phyloP scores from a whole-genome alignment of 805 yeast genomes.

The Wickerhamiella dianesei region DNA sequence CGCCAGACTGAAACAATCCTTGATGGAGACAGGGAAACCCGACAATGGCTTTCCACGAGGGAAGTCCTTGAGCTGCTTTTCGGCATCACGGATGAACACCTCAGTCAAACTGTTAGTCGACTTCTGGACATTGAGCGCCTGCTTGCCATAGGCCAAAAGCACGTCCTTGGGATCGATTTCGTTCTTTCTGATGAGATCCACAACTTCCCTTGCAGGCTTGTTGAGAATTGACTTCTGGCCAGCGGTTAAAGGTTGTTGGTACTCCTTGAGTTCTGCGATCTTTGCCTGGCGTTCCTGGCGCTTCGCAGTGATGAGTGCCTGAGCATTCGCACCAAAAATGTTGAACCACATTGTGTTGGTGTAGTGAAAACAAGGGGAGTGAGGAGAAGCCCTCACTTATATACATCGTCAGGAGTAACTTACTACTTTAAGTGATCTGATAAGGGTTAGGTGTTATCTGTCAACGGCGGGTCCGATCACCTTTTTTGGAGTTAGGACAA shows the following conservation, averaged over 20 bases:
- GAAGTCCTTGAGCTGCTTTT: conserved; percentile 21
- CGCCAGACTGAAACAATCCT: conserved; percentile 39
- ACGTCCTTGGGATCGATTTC: conserved; percentile 38
- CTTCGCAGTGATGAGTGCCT: conserved; percentile 13
- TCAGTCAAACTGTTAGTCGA: conserved; percentile 44
- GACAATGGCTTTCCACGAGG: conserved; percentile 39
- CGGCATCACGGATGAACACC: conserved; percentile 53
- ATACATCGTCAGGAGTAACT: background rate
- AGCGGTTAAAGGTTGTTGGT: conserved; percentile 27
- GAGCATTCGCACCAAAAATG: background rate
- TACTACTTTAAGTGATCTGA: background rate
- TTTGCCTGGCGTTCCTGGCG: conserved; percentile 25
- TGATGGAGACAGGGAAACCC: conserved; percentile 50
- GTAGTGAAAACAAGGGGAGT: background rate
- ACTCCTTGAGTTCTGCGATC: conserved; percentile 27
- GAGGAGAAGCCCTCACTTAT: background rate
- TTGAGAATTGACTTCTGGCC: conserved; percentile 28
- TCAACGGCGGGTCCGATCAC: too few species aligned
- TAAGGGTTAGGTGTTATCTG: background rate
- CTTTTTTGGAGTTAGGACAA: too few species aligned
- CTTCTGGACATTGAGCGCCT: conserved; percentile 51
- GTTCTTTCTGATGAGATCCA: conserved; percentile 33
- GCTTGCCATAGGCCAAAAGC: conserved; percentile 49
- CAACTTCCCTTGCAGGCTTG: conserved; percentile 31
- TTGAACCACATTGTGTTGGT: background rate